Base-by-base conservation (phyloP, 1,139 yeast genomes). In the Yamadazyma blattariae region DNA sequence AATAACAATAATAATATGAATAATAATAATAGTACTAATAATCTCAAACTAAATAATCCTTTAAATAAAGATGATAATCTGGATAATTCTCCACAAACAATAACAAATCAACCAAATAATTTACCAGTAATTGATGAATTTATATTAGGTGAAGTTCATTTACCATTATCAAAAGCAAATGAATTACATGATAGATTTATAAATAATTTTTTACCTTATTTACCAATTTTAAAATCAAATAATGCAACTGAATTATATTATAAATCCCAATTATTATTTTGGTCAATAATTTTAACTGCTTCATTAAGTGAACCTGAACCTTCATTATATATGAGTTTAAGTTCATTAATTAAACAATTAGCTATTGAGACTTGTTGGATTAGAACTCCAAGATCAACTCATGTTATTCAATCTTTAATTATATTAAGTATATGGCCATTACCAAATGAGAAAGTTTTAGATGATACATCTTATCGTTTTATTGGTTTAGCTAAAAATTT, bases 361-460 rank as follows among this genome's bases (percentile, higher is more conserved):
- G 96, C 96, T 0, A 87, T 88, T 41, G 95, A 87, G 52, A 87
- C 95, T 0, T 88, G 96, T 59, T 88, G 96, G 95, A 80, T 88
- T 36, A 70, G 90, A 42, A 89, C 97, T 0, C 96, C 97, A 3
- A 70, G 97, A 51, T 86, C 96, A 4, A 87, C 97, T 0, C 96
- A 89, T 54, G 90, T 89, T 24, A 88, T 90, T 9, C 97, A 90
- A 55, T 95, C 96, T 0, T 65, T 90, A 30, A 64, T 89, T 20
- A 82, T 90, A 25, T 67, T 90, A 27, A 80, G 94, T 14, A 79
- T 80, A 23, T 90, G 97, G 97, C 97, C 97, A 1, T 62, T 90
- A 30, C 97, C 97, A 0, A 89, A 89, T 52, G 94, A 86, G 55
- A 90, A 89, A 51, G 95, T 90, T 8, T 68, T 90, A 42, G 97